Conservation (phyloP, 1,139 yeast genomes). For the Geotrichum aggregatum region DNA sequence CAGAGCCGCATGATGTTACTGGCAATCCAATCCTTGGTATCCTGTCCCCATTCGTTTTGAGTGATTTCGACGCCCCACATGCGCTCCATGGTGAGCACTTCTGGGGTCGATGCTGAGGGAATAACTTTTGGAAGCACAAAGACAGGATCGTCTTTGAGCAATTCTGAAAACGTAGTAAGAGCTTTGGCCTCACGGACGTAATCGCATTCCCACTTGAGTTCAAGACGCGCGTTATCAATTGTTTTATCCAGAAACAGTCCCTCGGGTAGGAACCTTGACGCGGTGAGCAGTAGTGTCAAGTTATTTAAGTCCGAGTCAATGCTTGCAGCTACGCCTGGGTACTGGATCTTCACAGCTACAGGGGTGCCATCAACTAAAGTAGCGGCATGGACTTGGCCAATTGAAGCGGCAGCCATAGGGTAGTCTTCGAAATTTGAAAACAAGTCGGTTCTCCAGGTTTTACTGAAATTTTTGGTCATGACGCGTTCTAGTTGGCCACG, state of each 20-base stretch:
- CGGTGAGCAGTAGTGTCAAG: slow-evolving; percentile 72
- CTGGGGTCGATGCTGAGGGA: slow-evolving; percentile 72
- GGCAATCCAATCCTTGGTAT: slow-evolving; percentile 74
- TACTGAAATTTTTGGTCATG: slow-evolving; percentile 63
- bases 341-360: slow-evolving; percentile 95
- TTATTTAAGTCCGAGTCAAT: slow-evolving; percentile 93
- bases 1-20: slow-evolving; percentile 83
- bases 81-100: slow-evolving; percentile 84
- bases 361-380: slow-evolving; percentile 52
- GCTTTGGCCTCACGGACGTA: slow-evolving; percentile 85
- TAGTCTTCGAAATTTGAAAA: slow-evolving; percentile 76
- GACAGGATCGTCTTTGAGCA: slow-evolving; percentile 60
- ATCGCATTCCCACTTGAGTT: slow-evolving; percentile 96
- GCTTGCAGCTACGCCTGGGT: slow-evolving; percentile 94
- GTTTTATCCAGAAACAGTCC: slow-evolving; percentile 90
- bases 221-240: slow-evolving; percentile 87
- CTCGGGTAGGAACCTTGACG: slow-evolving; percentile 80
- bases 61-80: slow-evolving; percentile 81
- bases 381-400: slow-evolving; percentile 93
- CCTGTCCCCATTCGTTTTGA: slow-evolving; percentile 75
- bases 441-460: slow-evolving; percentile 69
- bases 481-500: slow-evolving; percentile 79
- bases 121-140: slow-evolving; percentile 80
- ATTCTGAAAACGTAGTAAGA: slow-evolving; percentile 61
- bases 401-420: slow-evolving; percentile 96